Evolutionary conservation across 306 rosid species (phyloP), one percentile per base, ranked within the genome.

Genomic region (Adenanthera pavonina): DNA sequence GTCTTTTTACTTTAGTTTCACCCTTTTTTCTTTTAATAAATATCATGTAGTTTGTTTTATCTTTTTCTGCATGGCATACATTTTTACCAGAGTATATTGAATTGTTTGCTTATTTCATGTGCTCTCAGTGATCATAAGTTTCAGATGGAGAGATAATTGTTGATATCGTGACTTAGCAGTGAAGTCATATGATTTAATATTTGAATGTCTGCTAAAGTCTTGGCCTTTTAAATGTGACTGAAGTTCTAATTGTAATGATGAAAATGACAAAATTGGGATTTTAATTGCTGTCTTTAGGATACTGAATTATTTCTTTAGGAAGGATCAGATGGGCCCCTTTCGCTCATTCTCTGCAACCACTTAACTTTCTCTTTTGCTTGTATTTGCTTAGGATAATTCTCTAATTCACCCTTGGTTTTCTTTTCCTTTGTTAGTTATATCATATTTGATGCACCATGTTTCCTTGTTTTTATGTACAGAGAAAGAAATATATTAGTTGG

Each of bases 111-210:
- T 76, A 46, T 70, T 17, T 84, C 47, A 33, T 20, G 34, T 70
- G 13, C 75, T 52, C 19, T 40, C 41, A 41, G 5, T 38, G 47
- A 49, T 68, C 74, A 16, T 13, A 61, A 49, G 34, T 79, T 74
- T 69, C 51, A 60, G 61, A 40, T 79, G 48, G 64, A 53, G 35
- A n/a, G 19, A 3, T 76, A 48, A 35, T 38, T 71, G 70, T 70
- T 80, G 60, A 70, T 49, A 75, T 33, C 84, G 59, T 40, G 66
- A 43, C 75, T 80, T 13, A 36, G 49, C 53, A 35, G 15, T 35
- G 70, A 80, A 68, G 66, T 40, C 76, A 30, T 41, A 41, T 6
- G 46, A 41, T 72, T 84, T 74, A 74, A 66, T 49, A 57, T 84
- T 84, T 36, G 16, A 44, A 47, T 20, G 14, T 9, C 35, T 57